phyloP scores from a whole-genome alignment of 1,284 basidiomycete genomes.

The Tilletia horrida region DNA sequence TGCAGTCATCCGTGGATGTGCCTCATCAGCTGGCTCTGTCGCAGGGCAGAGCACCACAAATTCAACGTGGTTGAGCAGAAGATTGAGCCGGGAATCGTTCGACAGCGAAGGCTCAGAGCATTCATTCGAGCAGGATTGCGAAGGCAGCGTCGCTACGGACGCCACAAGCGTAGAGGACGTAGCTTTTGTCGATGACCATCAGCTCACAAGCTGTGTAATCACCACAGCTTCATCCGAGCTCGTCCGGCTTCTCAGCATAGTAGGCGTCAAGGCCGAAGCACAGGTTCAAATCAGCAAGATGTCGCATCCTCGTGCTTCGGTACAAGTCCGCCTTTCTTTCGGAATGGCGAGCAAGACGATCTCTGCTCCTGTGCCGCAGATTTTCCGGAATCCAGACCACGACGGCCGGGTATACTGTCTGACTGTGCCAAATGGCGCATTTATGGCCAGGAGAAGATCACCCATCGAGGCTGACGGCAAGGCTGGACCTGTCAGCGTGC shows the following conservation, averaged over 20 bases:
- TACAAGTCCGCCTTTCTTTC: neutral
- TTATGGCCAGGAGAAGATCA: conserved; percentile 15
- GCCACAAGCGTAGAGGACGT: neutral
- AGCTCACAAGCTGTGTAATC: too few relatives aligned
- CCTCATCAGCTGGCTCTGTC: neutral
- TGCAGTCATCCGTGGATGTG: neutral
- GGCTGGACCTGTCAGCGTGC: conserved; percentile 62
- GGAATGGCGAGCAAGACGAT: neutral
- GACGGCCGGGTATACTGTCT: conserved; percentile 26
- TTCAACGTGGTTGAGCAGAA: neutral
- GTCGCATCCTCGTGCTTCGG: neutral
- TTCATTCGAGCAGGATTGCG: neutral
- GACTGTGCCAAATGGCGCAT: conserved; percentile 20
- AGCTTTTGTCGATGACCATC: neutral
- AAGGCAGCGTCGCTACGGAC: neutral
- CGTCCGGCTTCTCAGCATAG: neutral
- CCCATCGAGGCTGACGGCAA: conserved; percentile 17
- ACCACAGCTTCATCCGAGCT: too few relatives aligned
- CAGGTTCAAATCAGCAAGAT: conserved; percentile 2
- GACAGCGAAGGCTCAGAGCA: neutral
- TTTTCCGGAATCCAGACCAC: conserved; percentile 18
- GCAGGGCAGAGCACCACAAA: neutral
- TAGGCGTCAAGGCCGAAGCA: conserved; percentile 20
- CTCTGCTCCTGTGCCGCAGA: neutral
- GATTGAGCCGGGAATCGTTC: neutral